These are phyloP conservation scores for Larix kaempferi DNA, from an alignment of 75 land plant species.

Conservation along the genomic window DNA sequence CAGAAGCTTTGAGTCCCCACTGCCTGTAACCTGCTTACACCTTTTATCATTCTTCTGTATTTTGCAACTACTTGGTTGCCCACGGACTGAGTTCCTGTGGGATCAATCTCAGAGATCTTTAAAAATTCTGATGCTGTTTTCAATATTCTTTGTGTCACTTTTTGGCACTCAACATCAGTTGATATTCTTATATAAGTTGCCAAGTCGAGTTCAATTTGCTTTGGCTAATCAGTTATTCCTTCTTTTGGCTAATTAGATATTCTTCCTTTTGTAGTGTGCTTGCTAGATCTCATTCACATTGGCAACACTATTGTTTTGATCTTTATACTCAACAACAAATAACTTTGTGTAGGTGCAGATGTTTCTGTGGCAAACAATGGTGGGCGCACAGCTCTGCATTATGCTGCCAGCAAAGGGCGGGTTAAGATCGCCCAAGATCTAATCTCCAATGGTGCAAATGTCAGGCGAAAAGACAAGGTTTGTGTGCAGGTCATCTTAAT, in stretches of 20 bases:
- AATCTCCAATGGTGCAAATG: constrained; percentile 68
- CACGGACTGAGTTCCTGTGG: too few species aligned
- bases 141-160: too few species aligned
- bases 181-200: neutral
- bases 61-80: too few species aligned
- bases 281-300: neutral
- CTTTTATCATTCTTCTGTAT: too few species aligned
- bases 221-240: neutral
- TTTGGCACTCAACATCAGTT: too few species aligned
- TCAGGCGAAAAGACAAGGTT: constrained; percentile 89
- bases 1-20: too few species aligned
- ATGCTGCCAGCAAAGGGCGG: constrained; percentile 98
- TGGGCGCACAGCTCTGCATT: constrained; percentile 95
- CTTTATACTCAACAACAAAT: neutral
- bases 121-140: too few species aligned
- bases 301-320: constrained; percentile 6
- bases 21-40: too few species aligned
- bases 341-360: constrained; percentile 63
- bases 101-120: too few species aligned
- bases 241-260: too few species aligned
- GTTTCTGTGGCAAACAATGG: constrained; percentile 73
- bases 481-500: neutral
- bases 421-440: constrained; percentile 66
- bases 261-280: neutral
- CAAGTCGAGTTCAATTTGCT: neutral